Base-by-base conservation (phyloP, 768 basidiomycete genomes). In the Dacryopinax spathularia region DNA sequence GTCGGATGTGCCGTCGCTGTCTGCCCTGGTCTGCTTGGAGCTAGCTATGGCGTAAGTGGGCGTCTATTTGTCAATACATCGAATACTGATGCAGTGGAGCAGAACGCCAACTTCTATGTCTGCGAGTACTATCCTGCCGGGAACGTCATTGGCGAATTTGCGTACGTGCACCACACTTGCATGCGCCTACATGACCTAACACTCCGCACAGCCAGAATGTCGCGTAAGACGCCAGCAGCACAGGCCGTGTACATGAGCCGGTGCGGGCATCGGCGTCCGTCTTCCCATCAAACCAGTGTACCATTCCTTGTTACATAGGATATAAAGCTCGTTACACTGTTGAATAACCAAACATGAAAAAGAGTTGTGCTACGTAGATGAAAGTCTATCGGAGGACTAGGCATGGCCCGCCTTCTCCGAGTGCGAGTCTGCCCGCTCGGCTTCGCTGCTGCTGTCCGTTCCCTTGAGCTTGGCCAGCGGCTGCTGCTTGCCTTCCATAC, bases 51-150 rank as follows among this genome's bases (percentile, higher is more conserved):
- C 33, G 68, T 71, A 29, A 60, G 82, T 77, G 15, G 56, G 13
- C 22, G n/a, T 33, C 22, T 10, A 29, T 20, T n/a, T 15, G n/a
- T 29, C 62, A 29, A n/a, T 5, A 41, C 29, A 35, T 35, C 13
- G 48, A 64, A 34, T 22, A 22, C 35, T 36, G 66, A 22, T 29
- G 65, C 56, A 33, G n/a, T 25, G 27, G 66, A 3, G 7, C 68
- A 86, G 84, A 68, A 71, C 63, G 82, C 81, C 34, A 80, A 78
- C 2, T 76, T 83, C 67, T 78, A 84, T 70, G 84, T 85, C 35
- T 87, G 86, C 69, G 68, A 86, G 62, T 87, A 88, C 70, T 72
- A 82, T 65, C 83, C 85, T 25, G 77, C 80, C 31, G 85, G 86
- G 20, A 88, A 88, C 68, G 77, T 87, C 64, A 72, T 85, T 31